Percentiles rank a stretch among this genome's conserved stretches.
These are phyloP conservation scores for Castanea mollissima DNA, from an alignment of 306 rosid species.

Conservation along the genomic window DNA sequence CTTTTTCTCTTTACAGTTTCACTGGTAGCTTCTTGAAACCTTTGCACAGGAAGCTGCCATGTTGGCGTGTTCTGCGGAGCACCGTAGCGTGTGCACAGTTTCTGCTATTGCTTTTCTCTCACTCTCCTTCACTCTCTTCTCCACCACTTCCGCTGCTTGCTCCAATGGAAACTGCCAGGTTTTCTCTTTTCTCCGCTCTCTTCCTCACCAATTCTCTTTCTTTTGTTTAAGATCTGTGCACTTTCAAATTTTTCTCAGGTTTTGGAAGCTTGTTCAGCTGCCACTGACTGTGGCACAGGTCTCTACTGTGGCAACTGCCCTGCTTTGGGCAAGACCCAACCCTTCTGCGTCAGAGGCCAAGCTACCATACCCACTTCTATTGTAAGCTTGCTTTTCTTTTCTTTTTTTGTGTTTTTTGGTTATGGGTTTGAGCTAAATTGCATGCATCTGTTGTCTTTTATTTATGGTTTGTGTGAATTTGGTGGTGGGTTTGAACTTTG, in stretches of 20 bases:
- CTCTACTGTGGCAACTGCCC: conserved; percentile 93
- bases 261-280: conserved; percentile 69
- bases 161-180: conserved; percentile 88
- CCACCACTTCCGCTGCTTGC: conserved; percentile 52
- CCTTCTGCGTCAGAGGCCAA: conserved; percentile 80
- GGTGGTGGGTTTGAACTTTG: neutral
- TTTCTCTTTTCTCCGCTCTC: neutral
- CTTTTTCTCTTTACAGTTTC: conserved; percentile 18
- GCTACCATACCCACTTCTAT: conserved; percentile 58
- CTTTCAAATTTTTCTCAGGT: conserved; percentile 46
- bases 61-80: conserved; percentile 41
- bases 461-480: neutral
- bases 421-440: conserved; percentile 6
- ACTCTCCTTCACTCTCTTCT: conserved; percentile 33
- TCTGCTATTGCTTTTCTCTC: conserved; percentile 30
- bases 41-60: conserved; percentile 41
- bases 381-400: conserved; percentile 32
- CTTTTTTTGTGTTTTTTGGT: neutral
- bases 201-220: neutral
- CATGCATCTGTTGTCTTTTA: neutral
- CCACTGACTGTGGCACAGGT: conserved; percentile 70
- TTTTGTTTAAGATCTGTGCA: conserved; percentile 28
- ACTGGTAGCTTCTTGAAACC: conserved; percentile 18
- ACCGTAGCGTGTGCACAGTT: conserved; percentile 39
- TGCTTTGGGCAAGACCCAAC: conserved; percentile 56